phyloP scores from a whole-genome alignment of 768 basidiomycete genomes.

The Porphyrellus cyaneotinctus region DNA sequence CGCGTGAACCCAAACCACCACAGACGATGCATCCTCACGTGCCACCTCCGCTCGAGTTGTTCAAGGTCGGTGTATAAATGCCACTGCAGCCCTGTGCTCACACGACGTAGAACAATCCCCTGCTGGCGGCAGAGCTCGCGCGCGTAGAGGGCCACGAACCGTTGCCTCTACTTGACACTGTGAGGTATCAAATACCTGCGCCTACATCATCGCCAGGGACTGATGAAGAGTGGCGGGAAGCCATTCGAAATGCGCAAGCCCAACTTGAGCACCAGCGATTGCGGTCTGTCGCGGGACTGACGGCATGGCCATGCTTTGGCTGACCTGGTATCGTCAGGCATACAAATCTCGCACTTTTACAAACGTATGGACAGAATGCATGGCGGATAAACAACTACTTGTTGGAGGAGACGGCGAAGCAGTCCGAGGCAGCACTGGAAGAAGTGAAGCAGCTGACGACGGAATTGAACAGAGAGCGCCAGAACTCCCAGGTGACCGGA shows the following conservation, averaged over 20 bases:
- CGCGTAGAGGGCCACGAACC: conserved; percentile 69
- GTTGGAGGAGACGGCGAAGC: conserved; percentile 71
- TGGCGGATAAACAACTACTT: conserved; percentile 92
- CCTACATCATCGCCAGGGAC: conserved; percentile 59
- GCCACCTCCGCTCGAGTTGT: conserved; percentile 60
- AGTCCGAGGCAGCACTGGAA: conserved; percentile 69
- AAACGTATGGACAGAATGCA: conserved; percentile 85
- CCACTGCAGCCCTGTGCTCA: not conserved
- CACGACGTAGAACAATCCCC: conserved; percentile 52
- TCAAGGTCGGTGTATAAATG: conserved; percentile 50
- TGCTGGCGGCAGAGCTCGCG: conserved; percentile 68
- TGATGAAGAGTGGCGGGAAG: conserved; percentile 72
- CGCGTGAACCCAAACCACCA: conserved; percentile 61
- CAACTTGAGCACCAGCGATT: conserved; percentile 84
- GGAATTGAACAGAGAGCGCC: conserved; percentile 83
- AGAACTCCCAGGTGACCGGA: conserved; percentile 68
- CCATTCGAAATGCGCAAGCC: conserved; percentile 71
- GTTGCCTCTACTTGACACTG: conserved; percentile 62
- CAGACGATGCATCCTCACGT: conserved; percentile 64
- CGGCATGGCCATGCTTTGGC: not conserved
- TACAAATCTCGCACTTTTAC: conserved; percentile 76
- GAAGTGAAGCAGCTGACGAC: conserved; percentile 74
- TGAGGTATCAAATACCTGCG: conserved; percentile 71
- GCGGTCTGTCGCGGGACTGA: conserved; percentile 44
- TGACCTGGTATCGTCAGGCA: conserved; percentile 45